These are phyloP conservation scores for Wickerhamomyces sp. DNA, from an alignment of 1,139 yeast species.

Conservation along the genomic window DNA sequence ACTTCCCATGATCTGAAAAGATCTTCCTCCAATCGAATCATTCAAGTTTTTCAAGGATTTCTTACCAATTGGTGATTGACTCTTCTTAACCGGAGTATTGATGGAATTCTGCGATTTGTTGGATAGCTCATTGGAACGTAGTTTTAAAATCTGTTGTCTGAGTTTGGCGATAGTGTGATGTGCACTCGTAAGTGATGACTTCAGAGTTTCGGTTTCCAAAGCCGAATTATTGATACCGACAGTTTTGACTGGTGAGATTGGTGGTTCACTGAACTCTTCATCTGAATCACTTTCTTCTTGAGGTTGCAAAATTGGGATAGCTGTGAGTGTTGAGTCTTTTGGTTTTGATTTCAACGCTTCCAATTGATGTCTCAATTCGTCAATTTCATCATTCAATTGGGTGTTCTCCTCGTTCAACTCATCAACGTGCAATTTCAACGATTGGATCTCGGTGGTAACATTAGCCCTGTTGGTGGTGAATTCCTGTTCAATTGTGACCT, in stretches of 20 bases:
- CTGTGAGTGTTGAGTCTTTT: slow-evolving; percentile 6
- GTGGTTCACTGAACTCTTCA: slow-evolving; percentile 25
- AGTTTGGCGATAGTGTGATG: slow-evolving; percentile 54
- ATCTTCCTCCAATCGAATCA: slow-evolving; percentile 12
- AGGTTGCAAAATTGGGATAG: slow-evolving; percentile 21
- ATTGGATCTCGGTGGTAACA: slow-evolving; percentile 37
- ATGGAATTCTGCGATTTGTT: slow-evolving; percentile 11
- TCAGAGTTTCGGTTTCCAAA: slow-evolving; percentile 63
- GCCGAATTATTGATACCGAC: slow-evolving; percentile 46
- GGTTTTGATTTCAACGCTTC: slow-evolving; percentile 11
- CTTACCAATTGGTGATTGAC: slow-evolving; percentile 1
- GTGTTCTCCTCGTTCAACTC: slow-evolving; percentile 65
- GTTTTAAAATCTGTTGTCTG: slow-evolving; percentile 43
- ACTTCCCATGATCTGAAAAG: slow-evolving; percentile 16
- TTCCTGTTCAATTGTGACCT: slow-evolving; percentile 34
- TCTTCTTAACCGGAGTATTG: slow-evolving; percentile 6
- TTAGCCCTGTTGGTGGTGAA: slow-evolving; percentile 32
- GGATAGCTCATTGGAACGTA: slow-evolving; percentile 27
- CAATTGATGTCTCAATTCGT: slow-evolving; percentile 25
- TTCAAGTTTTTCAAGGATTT: slow-evolving; percentile 11
- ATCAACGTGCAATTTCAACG: slow-evolving; percentile 44
- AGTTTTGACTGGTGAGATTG: slow-evolving; percentile 36
- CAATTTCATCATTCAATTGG: slow-evolving; percentile 40
- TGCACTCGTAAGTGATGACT: slow-evolving; percentile 62
- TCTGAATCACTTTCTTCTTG: slow-evolving; percentile 20